These are phyloP conservation scores for Citrus inodora DNA, from an alignment of 345 rosid genomes.

Conservation along the genomic window DNA sequence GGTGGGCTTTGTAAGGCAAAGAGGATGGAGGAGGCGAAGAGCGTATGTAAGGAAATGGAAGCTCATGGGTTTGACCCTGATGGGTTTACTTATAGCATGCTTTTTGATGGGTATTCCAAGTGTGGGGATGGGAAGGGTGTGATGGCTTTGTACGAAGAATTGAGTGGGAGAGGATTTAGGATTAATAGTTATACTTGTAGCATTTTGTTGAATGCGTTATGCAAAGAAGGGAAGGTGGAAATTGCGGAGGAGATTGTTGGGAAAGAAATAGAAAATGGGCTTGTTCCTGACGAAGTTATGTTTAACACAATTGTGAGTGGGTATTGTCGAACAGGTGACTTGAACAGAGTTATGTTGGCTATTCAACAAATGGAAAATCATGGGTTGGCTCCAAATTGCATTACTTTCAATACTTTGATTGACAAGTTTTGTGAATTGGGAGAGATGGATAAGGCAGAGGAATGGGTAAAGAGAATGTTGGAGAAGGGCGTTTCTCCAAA, in stretches of 20 bases:
- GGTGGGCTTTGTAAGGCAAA: slow-evolving; percentile 52
- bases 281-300: slow-evolving; percentile 46
- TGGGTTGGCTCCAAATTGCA: slow-evolving; percentile 51
- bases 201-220: slow-evolving; percentile 59
- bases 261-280: slow-evolving; percentile 42
- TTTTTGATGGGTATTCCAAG: slow-evolving; percentile 52
- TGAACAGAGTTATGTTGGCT: slow-evolving; percentile 41
- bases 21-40: slow-evolving; percentile 57
- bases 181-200: slow-evolving; percentile 50
- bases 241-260: slow-evolving; percentile 59
- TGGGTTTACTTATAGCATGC: slow-evolving; percentile 52
- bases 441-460: slow-evolving; percentile 59
- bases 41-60: slow-evolving; percentile 60
- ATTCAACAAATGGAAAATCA: slow-evolving; percentile 52
- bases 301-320: slow-evolving; percentile 65
- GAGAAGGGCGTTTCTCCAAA: slow-evolving; percentile 55
- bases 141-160: slow-evolving; percentile 44
- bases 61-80: slow-evolving; percentile 59
- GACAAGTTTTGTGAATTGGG: slow-evolving; percentile 50
- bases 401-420: slow-evolving; percentile 64
- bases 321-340: slow-evolving; percentile 53
- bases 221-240: slow-evolving; percentile 58
- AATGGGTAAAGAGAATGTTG: slow-evolving; percentile 60
- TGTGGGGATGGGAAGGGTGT: slow-evolving; percentile 38
- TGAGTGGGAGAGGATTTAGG: slow-evolving; percentile 36